Conservation (phyloP, 352 stramenopile species). For the Chrysophaeum taylorii region DNA sequence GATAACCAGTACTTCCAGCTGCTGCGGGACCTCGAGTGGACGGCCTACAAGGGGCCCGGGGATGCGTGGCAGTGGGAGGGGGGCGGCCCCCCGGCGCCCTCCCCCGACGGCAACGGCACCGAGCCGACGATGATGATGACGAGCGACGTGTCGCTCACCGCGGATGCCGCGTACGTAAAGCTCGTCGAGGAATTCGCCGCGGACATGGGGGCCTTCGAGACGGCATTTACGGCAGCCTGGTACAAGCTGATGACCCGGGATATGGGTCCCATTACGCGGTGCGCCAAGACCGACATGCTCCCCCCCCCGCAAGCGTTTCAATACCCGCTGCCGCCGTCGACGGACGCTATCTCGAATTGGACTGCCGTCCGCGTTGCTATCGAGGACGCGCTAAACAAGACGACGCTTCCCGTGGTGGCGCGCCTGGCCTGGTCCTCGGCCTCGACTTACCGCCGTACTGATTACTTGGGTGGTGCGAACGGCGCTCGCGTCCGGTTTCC, state of each 20-base stretch:
- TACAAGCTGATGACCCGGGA: conserved; percentile 60
- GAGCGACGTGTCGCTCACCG: conserved; percentile 70
- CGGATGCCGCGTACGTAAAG: conserved; percentile 70
- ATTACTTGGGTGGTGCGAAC: conserved; percentile 22
- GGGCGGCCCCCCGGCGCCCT: conserved; percentile 34
- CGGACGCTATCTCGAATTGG: conserved; percentile 33
- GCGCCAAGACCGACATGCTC: conserved; percentile 38
- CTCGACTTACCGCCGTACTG: conserved; percentile 14
- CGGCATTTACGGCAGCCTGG: conserved; percentile 72
- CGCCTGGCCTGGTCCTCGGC: conserved; percentile 16
- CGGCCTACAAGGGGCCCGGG: conserved; percentile 36
- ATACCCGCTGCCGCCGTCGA: conserved; percentile 39
- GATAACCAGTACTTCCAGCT: conserved; percentile 78
- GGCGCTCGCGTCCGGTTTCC: conserved; percentile 17
- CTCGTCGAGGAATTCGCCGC: conserved; percentile 77
- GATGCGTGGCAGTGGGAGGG: conserved; percentile 46
- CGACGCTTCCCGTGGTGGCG: conserved; percentile 28
- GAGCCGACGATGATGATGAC: conserved; percentile 79
- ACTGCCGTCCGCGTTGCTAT: no score
- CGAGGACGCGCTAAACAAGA: conserved; percentile 31
- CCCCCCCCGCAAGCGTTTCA: conserved; percentile 47
- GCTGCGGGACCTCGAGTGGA: conserved; percentile 29
- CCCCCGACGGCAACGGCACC: conserved; percentile 47
- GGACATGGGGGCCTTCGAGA: conserved; percentile 75
- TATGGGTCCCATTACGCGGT: conserved; percentile 44